Base-by-base conservation (phyloP, 805 yeast genomes). In the Sugiyamaella lignohabitans region DNA sequence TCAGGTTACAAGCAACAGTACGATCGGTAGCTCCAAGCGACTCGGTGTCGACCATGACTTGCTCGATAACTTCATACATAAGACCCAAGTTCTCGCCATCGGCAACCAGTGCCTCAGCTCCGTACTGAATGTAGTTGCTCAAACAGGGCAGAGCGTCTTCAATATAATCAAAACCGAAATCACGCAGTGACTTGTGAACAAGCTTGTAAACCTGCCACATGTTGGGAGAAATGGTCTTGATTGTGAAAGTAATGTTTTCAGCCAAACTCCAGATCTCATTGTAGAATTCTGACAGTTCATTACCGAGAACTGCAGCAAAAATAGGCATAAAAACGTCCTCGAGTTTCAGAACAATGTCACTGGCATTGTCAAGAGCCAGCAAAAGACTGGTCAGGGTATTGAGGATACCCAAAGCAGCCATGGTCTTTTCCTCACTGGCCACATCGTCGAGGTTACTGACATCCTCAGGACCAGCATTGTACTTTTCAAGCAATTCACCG, bases 301-400 rank as follows among this genome's bases (percentile, higher is more conserved):
- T 75, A 30, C 69, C 74, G 35, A 91, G 71, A 4, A 89, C 84
- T 53, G 74, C 78, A 50, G 75, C 75, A 39, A 87, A 77, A 14
- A 82, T 80, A 4, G 95, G 94, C 42, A 74, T 66, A 42, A 85
- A 76, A 4, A 80, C 77, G 45, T 76, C 80, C 59, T 86, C 87
- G 43, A 89, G 70, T 59, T 72, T 73, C 20, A 64, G 66, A 14
- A 87, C 81, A 42, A 84, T 73, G 37, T 79, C 84, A 5, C 71
- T 70, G 1, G 96, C 82, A 59, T 82, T 84, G 63, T 93, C 95
- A 67, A 89, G 79, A 3, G 95, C 81, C 42, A 86, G 66, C 36
- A 91, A 66, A 45, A 91, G 82, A 0, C 96, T 87, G 27, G 84
- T 78, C 67, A 89, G 75, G 2, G 96, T 89, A 55, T 82, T 82